Evolutionary conservation across 257 asterid species (phyloP), one percentile per base, ranked within the genome.

Genomic region (Parsonsia alboflavescens): DNA sequence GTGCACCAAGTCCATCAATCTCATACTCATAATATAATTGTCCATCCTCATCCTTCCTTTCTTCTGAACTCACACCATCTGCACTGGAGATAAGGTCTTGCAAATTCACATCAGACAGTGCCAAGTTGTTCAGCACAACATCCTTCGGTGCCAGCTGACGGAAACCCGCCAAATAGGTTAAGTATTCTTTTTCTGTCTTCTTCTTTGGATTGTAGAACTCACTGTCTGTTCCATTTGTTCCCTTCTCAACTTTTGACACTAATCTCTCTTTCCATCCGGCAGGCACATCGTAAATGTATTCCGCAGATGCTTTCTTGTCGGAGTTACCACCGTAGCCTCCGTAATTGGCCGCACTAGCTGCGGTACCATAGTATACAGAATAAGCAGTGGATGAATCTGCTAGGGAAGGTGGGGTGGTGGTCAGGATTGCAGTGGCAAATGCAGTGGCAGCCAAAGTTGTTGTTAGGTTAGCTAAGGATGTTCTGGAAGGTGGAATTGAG

Each of bases 271-370:
- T 94, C 97, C 99, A 92, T 22, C 99, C 97, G 0, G 87, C 89
- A 0, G 97, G 97, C 36, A 94, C 99, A 50, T 90, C 99, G 80
- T 92, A 94, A 19, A 75, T 80, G 92, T 94, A 94, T 85, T 94
- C 99, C 4, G 98, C 99, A 10, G 97, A 84, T 42, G 97, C 79
- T 72, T 90, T 92, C 82, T 89, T 90, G 83, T 92, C 99, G 22
- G 97, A 87, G 77, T 92, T 94, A 0, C 99, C 97, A 8, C 99
- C 99, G 79, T 76, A 89, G 2, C 97, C 97, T 2, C 97, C 97
- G 81, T 94, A 94, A 76, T 88, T 94, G 68, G 99, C 89, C 68
- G 99, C 97, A 73, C 97, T 90, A 30, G 99, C 96, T 22, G 98
- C 99, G 30, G 97, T 90, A 71, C 97, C 99, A 77, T 92, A 94